Base-by-base conservation (phyloP, 2,329 filamentous ascomycete genomes). In the Paecilomyces niveus region DNA sequence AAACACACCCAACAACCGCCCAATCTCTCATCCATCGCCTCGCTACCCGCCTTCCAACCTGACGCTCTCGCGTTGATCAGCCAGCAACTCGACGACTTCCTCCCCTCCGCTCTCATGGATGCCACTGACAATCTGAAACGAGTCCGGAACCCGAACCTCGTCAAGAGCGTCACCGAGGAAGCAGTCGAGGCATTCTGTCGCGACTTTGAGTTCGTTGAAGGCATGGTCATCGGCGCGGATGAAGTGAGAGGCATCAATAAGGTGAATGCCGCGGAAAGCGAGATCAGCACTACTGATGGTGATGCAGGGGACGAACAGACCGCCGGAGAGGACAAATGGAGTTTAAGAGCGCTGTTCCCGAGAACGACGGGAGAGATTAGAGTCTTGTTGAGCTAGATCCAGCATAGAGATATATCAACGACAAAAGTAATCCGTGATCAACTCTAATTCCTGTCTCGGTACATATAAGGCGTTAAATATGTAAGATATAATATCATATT, bases 101-200 rank as follows among this genome's bases (percentile, higher is more conserved):
- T 99, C 24, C 92, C 94, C 0, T 95, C 91, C 1, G 94, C 93
- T 2, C 81, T 96, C 31, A 93, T 97, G 80, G 94, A 99, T 70
- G 92, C 92, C 2, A 86, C 90, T 65, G 89, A 94, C 55, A 90
- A 91, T 60, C 74, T 97, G 26, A 88, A 87, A 63, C 80, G 84
- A 50, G 76, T 99, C 1, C 86, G 89, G 61, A 89, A 90, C 67
- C 84, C 89, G 1, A 81, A 80, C 10, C 76, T 96, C 58, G 88
- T 89, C 13, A 84, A 90, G 54, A 81, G 86, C 53, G 84, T 96
- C 54, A 94, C 90, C 0, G 90, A 95, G 66, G 85, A 89, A 63
- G 93, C 92, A 0, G 89, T 92, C 0, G 87, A 90, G 65, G 82
- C 79, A 56, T 99, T 99, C 75, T 96, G 92, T 64, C 81, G 83